Base-by-base conservation (phyloP, 2,329 filamentous ascomycete genomes). In the Mycosphaerella sp. region DNA sequence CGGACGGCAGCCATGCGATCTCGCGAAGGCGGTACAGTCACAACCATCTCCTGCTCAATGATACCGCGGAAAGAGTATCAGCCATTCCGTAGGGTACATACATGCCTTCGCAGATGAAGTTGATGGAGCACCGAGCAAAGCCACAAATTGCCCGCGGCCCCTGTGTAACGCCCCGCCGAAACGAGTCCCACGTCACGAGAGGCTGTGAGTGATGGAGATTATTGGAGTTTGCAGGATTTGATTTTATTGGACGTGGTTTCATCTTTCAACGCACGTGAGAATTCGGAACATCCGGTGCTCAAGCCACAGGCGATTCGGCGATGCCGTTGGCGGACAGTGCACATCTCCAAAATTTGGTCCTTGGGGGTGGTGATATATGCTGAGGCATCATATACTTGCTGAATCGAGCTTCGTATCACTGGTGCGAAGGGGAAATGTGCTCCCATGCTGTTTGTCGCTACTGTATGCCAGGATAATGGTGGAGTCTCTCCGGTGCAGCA, bases 261-360 rank as follows among this genome's bases (percentile, higher is more conserved):
- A 40, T 41, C 41, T 51, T 39, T 51, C 48, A 44, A 39, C 48
- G n/a, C 48, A 50, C 39, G 29, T 39, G 48, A 26, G 48, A 26
- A 42, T 29, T 29, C 4, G 26, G 26, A 29, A 29, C 26, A 7
- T 29, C 26, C 26, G 26, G 26, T 29, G 26, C 26, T 7, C 26
- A 29, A 6, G 6, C 5, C 6, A 29, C 5, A 29, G 5, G 5
- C 4, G 26, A 29, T 1, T 6, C 26, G 26, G 23, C 48, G 40
- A 44, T 31, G 34, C 36, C 47, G 48, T 29, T 23, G 29, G 23
- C 14, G 23, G 23, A 21, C 29, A 41, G 36, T 11, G 14, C 29
- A 14, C 44, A 36, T 21, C 4, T 8, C 34, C 6, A n/a, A 14
- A 46, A 3, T 29, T 8, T 26, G 2, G 8, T 11, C 17, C 5